Evolutionary conservation across 306 rosid species (phyloP).

Genomic region (Prunus campanulata): DNA sequence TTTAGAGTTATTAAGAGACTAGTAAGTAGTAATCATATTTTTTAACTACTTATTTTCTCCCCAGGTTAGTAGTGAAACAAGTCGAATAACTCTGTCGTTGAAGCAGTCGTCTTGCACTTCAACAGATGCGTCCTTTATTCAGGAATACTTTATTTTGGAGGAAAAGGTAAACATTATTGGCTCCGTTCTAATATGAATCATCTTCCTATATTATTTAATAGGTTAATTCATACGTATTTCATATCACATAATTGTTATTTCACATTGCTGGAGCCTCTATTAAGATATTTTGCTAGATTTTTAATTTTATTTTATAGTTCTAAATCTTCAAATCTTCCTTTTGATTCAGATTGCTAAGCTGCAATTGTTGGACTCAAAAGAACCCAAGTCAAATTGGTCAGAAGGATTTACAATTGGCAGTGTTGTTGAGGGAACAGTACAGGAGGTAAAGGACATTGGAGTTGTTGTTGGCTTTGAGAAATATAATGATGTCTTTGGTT

Average conservation of each 20-base stretch:
- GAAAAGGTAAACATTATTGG: conserved; percentile 55
- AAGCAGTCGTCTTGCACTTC: conserved; percentile 79
- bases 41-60: conserved; percentile 2
- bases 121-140: conserved; percentile 78
- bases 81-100: conserved; percentile 70
- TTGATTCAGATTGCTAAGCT: conserved; percentile 65
- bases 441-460: conserved; percentile 69
- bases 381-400: conserved; percentile 60
- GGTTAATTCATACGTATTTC: neutral
- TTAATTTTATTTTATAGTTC: neutral
- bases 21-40: conserved; percentile 8
- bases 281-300: neutral
- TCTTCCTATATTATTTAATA: neutral
- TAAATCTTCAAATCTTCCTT: conserved; percentile 20
- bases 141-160: conserved; percentile 67
- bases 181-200: neutral
- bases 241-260: neutral
- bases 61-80: conserved; percentile 63
- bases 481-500: conserved; percentile 70
- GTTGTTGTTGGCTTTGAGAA: conserved; percentile 74
- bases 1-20: conserved; percentile 9
- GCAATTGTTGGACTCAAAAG: conserved; percentile 37
- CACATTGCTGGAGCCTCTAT: neutral
- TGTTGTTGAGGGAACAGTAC: conserved; percentile 68
- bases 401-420: conserved; percentile 57